Evolutionary conservation across 2,329 filamentous ascomycete genomes (phyloP), one percentile per base, ranked within the genome.

Genomic region (Graphium sp.): DNA sequence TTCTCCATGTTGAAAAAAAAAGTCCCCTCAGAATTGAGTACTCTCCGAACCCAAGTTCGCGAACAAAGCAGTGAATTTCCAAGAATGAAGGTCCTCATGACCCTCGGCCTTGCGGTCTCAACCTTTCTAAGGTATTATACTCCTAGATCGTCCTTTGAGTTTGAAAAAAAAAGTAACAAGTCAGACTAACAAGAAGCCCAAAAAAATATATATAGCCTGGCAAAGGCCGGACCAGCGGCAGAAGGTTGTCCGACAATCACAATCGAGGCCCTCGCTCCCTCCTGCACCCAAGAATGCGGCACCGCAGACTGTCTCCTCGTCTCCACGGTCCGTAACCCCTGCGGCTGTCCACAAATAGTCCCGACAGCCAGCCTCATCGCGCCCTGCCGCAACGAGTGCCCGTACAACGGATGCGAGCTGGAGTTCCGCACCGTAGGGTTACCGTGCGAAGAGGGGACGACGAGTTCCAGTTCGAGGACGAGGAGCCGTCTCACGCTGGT

Each of bases 291-390:
- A 7, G n/a, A n/a, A n/a, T n/a, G n/a, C n/a, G n/a, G n/a, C n/a
- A 24, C 16, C 21, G 9, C 2, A 11, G 20, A 29, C 21, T 29
- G 28, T 22, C 19, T 19, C 15, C 24, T 23, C 28, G 24, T 29
- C 28, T 29, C 28, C 10, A 29, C 28, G n/a, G 20, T 29, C 20
- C 17, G 15, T 8, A 29, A 29, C 14, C 21, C 28, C 7, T 29
- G 28, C 28, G 28, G 28, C 5, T 29, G 28, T 16, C 27, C 27
- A 14, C 28, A 22, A 6, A 17, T n/a, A 10, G 28, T 29, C 13
- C 20, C 28, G 14, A 15, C 11, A 22, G 28, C 28, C 14, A 29
- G 13, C 9, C 28, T 29, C 11, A 29, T 29, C 13, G 20, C 23
- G 5, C 28, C 28, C 12, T 29, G 28, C 21, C 17, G 21, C 8